Evolutionary conservation across 805 yeast species (phyloP).

Genomic region (Maudiozyma saulgeensis): DNA sequence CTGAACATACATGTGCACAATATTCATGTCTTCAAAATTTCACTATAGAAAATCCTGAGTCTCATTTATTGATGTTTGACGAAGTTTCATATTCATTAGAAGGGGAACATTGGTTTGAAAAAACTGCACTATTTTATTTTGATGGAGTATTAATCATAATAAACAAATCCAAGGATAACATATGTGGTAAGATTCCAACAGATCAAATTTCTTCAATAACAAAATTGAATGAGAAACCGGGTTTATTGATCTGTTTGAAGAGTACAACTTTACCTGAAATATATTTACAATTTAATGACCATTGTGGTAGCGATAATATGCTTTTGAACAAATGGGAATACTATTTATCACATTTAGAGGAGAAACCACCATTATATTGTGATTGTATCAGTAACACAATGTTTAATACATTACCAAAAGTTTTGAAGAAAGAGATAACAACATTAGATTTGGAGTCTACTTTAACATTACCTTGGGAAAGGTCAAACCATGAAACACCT

Average conservation of each 20-base stretch:
- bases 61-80: slow-evolving; percentile 32
- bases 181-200: slow-evolving; percentile 36
- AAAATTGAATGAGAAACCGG: slow-evolving; percentile 15
- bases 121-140: slow-evolving; percentile 11
- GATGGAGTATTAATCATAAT: slow-evolving; percentile 11
- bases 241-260: slow-evolving; percentile 31
- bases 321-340: slow-evolving; percentile 36
- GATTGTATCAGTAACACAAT: slow-evolving; percentile 38
- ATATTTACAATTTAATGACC: slow-evolving; percentile 22
- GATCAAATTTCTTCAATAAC: slow-evolving; percentile 29
- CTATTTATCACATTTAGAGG: slow-evolving; percentile 14
- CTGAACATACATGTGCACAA: neutral
- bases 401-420: slow-evolving; percentile 33
- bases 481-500: slow-evolving; percentile 16
- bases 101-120: slow-evolving; percentile 34
- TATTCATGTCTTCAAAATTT: neutral
- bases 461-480: slow-evolving; percentile 13
- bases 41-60: neutral
- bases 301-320: slow-evolving; percentile 17
- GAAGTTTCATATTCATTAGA: slow-evolving; percentile 33
- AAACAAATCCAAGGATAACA: slow-evolving; percentile 13
- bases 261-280: slow-evolving; percentile 37
- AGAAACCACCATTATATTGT: slow-evolving; percentile 28
- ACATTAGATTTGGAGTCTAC: neutral
- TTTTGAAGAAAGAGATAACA: neutral